Evolutionary conservation across 2,329 filamentous ascomycete genomes (phyloP).

Genomic region (Metarhizium robertsii): DNA sequence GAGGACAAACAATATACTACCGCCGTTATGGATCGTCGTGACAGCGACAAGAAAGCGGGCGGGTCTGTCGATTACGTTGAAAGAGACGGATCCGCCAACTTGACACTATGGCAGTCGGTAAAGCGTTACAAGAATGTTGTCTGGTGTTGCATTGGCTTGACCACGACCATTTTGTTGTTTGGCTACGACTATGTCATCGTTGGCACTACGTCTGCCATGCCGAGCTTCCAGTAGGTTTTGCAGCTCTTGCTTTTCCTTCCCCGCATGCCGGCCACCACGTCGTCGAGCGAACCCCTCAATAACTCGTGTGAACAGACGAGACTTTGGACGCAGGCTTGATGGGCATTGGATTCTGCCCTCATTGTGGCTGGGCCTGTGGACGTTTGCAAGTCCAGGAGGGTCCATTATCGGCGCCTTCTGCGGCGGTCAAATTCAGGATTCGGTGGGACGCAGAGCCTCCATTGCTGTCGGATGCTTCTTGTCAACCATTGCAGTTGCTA

Average conservation of each 20-base stretch:
- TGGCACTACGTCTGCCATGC: constrained; percentile 22
- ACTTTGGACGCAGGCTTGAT: constrained; percentile 23
- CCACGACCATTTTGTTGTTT: constrained; percentile 17
- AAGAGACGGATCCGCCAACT: background rate
- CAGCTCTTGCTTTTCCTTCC: background rate
- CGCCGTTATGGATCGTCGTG: background rate
- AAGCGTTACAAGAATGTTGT: constrained; percentile 16
- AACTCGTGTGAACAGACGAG: constrained; percentile 9
- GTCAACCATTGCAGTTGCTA: constrained; percentile 26
- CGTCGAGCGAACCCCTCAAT: background rate
- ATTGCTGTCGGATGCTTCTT: constrained; percentile 26
- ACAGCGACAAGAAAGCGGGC: background rate
- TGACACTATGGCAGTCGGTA: constrained; percentile 13
- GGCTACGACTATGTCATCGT: constrained; percentile 21
- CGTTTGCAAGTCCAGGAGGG: constrained; percentile 27
- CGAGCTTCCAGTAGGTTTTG: constrained; percentile 17
- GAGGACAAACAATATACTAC: background rate
- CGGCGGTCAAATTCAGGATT: constrained; percentile 31
- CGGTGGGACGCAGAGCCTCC: constrained; percentile 25
- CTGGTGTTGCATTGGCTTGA: constrained; percentile 15
- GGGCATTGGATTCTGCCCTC: constrained; percentile 28
- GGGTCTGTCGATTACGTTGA: background rate
- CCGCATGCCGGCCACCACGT: background rate
- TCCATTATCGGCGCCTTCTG: constrained; percentile 26
- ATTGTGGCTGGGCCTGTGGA: constrained; percentile 35